Base-by-base conservation (phyloP, 139 green algal species). In the Coccomyxa sp. region DNA sequence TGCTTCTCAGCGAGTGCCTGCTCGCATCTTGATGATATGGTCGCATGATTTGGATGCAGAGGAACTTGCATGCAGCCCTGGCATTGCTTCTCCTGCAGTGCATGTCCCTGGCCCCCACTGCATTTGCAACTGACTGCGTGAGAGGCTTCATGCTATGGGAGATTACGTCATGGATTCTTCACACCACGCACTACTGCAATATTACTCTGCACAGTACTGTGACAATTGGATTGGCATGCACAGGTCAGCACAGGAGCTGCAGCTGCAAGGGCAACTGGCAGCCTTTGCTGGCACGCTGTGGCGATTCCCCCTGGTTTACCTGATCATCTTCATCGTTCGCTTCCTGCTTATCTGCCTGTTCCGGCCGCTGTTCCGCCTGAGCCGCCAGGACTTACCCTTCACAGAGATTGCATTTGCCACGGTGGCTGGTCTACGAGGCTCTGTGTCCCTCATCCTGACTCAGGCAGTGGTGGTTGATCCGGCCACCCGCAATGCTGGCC, bases 401-500 rank as follows among this genome's bases (percentile, higher is more conserved):
- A 82, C 83, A 23, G 92, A 94, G 32, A 84, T 95, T 45, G 12
- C 93, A 0, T 96, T 97, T 84, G 87, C 86, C 15, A 91, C 90
- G 0, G 83, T 90, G 45, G 83, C 88, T 0, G 94, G 93, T 0
- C 86, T 98, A 71, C 83, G 95, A n/a, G 95, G 95, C 63, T 88
- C 89, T 13, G 83, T 98, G 67, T 95, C 90, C 9, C 90, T 98
- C 71, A 97, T 98, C 76, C 85, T 97, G 78, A 89, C 86, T 4
- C 89, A 94, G 28, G 92, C 91, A 10, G 88, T 95, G 76, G 83
- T 97, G 14, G 63, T 71, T 21, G 63, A 71, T 25, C 63, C 63
- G 18, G 81, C 81, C n/a, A 76, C 78, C 3, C 23, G 81, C 30
- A 84, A 28, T 27, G 63, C 18, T 25, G 63, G 10, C 9, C 18